A percentile compares a stretch with the other conserved stretches of the same genome.
Evolutionary conservation across 2,329 filamentous ascomycete species (phyloP).

Genomic region (Periconia digitata): DNA sequence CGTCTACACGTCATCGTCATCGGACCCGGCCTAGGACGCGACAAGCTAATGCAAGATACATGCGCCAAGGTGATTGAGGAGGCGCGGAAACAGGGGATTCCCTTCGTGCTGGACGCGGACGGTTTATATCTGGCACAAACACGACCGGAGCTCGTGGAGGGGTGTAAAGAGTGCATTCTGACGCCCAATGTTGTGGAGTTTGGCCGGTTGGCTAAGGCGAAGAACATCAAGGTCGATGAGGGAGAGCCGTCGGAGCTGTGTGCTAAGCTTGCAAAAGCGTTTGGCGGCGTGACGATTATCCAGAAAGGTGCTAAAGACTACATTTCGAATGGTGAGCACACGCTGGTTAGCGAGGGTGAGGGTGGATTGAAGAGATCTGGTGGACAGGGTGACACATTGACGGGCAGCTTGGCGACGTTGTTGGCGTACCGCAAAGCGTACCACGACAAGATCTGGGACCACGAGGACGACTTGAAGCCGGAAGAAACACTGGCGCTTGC

Average conservation of each 20-base stretch:
- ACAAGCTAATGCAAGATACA: conserved; percentile 86
- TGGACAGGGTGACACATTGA: conserved; percentile 93
- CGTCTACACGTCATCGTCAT: conserved; percentile 91
- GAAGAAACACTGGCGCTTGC: conserved; percentile 69
- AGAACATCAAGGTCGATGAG: conserved; percentile 65
- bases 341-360: conserved; percentile 72
- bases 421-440: conserved; percentile 88
- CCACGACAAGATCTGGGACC: conserved; percentile 76
- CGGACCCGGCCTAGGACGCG: conserved; percentile 87
- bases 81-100: conserved; percentile 70
- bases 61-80: conserved; percentile 77
- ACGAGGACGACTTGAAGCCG: conserved; percentile 56
- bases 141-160: conserved; percentile 73
- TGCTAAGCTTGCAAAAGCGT: conserved; percentile 68
- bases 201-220: conserved; percentile 72
- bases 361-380: conserved; percentile 89
- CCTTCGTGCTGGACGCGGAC: conserved; percentile 90
- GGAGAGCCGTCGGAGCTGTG: conserved; percentile 61
- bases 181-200: conserved; percentile 98
- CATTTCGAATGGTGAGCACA: conserved; percentile 77
- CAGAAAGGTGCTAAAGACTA: conserved; percentile 85
- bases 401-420: conserved; percentile 84
- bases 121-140: conserved; percentile 77
- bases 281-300: conserved; percentile 87
- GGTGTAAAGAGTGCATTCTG: conserved; percentile 81